phyloP scores from a whole-genome alignment of 306 rosid species.

The Malus sieversii region DNA sequence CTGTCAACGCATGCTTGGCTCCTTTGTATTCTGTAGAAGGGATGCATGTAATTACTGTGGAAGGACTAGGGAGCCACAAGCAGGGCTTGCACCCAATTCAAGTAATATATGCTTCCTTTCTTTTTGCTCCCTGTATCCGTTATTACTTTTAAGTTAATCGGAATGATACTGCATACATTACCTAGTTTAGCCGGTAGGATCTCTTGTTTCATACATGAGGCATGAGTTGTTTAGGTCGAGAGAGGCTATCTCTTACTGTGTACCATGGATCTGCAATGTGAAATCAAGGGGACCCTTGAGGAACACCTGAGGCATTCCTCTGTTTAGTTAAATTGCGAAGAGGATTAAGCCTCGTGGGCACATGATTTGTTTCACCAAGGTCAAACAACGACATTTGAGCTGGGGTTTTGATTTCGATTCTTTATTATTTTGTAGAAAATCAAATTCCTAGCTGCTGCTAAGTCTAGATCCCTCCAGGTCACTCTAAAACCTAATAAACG shows the following conservation, averaged over 20 bases:
- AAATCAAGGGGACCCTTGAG: background rate
- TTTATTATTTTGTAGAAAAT: background rate
- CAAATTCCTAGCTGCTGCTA: background rate
- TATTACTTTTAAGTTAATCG: background rate
- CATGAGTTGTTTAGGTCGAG: background rate
- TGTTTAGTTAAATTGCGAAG: background rate
- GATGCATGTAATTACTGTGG: conserved; percentile 92
- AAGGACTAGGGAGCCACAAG: conserved; percentile 76
- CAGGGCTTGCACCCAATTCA: conserved; percentile 86
- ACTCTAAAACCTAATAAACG: background rate
- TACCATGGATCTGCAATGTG: background rate
- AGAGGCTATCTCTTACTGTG: background rate
- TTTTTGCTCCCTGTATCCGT: background rate
- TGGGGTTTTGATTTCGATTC: background rate
- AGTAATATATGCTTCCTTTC: conserved; percentile 32
- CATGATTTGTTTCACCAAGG: background rate
- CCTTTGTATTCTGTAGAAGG: conserved; percentile 95
- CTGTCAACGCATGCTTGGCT: conserved; percentile 92
- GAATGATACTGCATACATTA: background rate
- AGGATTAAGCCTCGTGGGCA: background rate
- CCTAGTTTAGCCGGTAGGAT: background rate
- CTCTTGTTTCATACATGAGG: background rate
- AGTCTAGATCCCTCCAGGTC: background rate
- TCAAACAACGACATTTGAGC: background rate
- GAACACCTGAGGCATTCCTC: background rate